Conservation (phyloP, 129 eudicot genomes). For the Ambrosia artemisiifolia region DNA sequence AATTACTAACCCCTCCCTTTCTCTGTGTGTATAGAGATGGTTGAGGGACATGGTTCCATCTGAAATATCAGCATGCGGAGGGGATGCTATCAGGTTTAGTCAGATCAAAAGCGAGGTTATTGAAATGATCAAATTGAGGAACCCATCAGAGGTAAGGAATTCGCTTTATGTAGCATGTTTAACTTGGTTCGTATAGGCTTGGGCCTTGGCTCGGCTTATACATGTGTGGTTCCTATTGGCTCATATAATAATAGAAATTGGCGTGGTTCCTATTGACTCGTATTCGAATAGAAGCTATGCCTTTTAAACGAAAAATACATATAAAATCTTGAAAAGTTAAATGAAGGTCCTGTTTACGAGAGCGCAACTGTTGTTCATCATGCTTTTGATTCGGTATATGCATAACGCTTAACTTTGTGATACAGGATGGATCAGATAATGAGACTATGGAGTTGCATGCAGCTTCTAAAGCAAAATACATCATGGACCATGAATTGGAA, state of each 20-base stretch:
- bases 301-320: neutral
- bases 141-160: neutral
- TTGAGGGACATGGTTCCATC: constrained; percentile 22
- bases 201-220: constrained; percentile 1
- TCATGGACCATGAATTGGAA: constrained; percentile 29
- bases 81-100: constrained; percentile 14
- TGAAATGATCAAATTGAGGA: constrained; percentile 19
- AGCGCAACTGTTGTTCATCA: neutral
- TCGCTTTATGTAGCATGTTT: neutral
- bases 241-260: neutral
- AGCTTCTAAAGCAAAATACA: constrained; percentile 14
- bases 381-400: neutral
- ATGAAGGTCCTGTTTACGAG: neutral
- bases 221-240: neutral
- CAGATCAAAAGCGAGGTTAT: constrained; percentile 22
- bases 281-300: neutral
- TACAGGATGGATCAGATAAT: constrained; percentile 5
- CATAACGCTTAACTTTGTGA: constrained; percentile 5
- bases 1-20: neutral
- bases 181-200: neutral
- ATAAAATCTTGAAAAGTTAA: neutral
- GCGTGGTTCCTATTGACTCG: no score
- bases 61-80: constrained; percentile 20
- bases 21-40: constrained; percentile 20
- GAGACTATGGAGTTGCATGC: constrained; percentile 6